These are phyloP conservation scores for Leccinum obscurum DNA, from an alignment of 768 basidiomycete genomes.

Conservation along the genomic window DNA sequence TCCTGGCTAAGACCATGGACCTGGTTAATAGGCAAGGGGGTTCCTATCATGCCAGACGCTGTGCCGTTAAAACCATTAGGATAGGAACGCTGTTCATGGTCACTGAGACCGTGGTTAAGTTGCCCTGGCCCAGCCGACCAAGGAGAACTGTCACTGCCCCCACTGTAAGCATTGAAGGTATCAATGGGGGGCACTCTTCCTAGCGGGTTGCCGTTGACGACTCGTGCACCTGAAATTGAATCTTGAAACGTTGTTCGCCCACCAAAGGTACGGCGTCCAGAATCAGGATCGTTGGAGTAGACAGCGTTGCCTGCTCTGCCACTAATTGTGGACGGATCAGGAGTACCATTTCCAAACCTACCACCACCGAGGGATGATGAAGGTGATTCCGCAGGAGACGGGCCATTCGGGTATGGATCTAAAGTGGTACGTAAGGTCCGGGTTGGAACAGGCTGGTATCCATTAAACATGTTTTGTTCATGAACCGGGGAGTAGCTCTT, in stretches of 20 bases:
- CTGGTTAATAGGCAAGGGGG: slow-evolving; percentile 21
- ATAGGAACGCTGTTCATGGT: slow-evolving; percentile 25
- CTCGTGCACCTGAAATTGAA: slow-evolving; percentile 39
- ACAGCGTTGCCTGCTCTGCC: slow-evolving; percentile 42
- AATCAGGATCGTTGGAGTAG: slow-evolving; percentile 38
- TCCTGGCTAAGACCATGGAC: slow-evolving; percentile 30
- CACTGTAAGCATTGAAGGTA: slow-evolving; percentile 38
- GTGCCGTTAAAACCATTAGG: slow-evolving; percentile 26
- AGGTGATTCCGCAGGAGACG: slow-evolving; percentile 68
- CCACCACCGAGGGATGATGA: slow-evolving; percentile 69
- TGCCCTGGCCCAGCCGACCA: slow-evolving; percentile 37
- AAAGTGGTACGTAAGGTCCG: slow-evolving; percentile 63
- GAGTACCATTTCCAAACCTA: slow-evolving; percentile 65
- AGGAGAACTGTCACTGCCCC: slow-evolving; percentile 29
- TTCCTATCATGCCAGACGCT: slow-evolving; percentile 20
- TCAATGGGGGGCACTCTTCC: slow-evolving; percentile 39
- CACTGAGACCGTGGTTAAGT: slow-evolving; percentile 20
- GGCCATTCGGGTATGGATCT: slow-evolving; percentile 55
- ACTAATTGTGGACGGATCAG: slow-evolving; percentile 61
- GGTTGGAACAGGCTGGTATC: slow-evolving; percentile 67
- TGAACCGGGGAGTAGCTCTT: slow-evolving; percentile 42
- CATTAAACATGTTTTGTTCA: slow-evolving; percentile 42
- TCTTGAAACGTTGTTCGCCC: slow-evolving; percentile 44
- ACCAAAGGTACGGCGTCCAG: slow-evolving; percentile 34
- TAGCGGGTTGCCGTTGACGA: slow-evolving; percentile 34